Conservation (phyloP, 495 filamentous ascomycete genomes). For the Penicillium salamii region DNA sequence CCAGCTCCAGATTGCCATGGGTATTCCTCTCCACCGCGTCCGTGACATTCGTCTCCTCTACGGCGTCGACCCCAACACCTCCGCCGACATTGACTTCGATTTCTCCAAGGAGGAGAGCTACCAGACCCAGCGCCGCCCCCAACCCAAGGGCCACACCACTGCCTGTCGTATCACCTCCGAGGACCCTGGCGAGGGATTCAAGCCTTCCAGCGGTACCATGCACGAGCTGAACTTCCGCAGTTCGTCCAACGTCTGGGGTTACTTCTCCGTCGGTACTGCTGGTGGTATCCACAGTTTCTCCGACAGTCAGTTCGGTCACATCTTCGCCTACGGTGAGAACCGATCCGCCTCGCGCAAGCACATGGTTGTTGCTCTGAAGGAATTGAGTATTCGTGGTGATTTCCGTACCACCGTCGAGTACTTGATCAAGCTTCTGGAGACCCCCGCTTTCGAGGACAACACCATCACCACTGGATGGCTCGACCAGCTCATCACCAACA, state of each 20-base stretch:
- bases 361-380: slow-evolving; percentile 98
- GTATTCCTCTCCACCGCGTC: slow-evolving; percentile 91
- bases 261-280: slow-evolving; percentile 96
- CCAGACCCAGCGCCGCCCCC: slow-evolving; percentile 81
- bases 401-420: slow-evolving; percentile 99
- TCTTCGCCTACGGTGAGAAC: slow-evolving; percentile 98
- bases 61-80: slow-evolving; percentile 83
- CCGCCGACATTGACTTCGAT: slow-evolving; percentile 92
- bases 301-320: slow-evolving; percentile 98
- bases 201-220: slow-evolving; percentile 97
- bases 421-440: slow-evolving; percentile 97
- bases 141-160: slow-evolving; percentile 93
- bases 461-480: slow-evolving; percentile 99
- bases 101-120: slow-evolving; percentile 85
- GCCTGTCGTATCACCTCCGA: slow-evolving; percentile 99
- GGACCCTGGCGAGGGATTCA: slow-evolving; percentile 98
- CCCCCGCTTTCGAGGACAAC: slow-evolving; percentile 97
- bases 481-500: slow-evolving; percentile 97
- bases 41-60: slow-evolving; percentile 95
- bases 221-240: slow-evolving; percentile 98
- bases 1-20: slow-evolving; percentile 98
- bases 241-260: slow-evolving; percentile 99
- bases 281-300: slow-evolving; percentile 99
- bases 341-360: slow-evolving; percentile 94
- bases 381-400: slow-evolving; percentile 98